Conservation (phyloP, 805 yeast genomes). For the Sugiyamaella lignohabitans region DNA sequence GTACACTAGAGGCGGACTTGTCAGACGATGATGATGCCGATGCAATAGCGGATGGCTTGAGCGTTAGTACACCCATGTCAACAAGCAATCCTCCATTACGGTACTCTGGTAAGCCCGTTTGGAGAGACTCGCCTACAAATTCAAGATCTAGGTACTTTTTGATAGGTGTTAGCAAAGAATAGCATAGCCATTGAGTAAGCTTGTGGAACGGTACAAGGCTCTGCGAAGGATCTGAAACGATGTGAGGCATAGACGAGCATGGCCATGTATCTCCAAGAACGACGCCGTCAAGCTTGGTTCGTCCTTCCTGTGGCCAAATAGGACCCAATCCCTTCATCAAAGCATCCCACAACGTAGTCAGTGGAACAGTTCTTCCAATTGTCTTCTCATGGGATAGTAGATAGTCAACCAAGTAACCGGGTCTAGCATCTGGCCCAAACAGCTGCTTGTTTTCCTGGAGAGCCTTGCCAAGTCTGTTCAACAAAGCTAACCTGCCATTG, state of each 20-base stretch:
- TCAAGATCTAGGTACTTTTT: slow-evolving; percentile 37
- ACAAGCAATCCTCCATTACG: slow-evolving; percentile 60
- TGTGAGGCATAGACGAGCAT: slow-evolving; percentile 24
- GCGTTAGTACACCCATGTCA: slow-evolving; percentile 45
- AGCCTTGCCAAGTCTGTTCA: slow-evolving; percentile 45
- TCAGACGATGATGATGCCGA: background rate
- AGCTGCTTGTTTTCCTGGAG: slow-evolving; percentile 34
- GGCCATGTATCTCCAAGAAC: slow-evolving; percentile 62
- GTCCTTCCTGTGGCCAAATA: slow-evolving; percentile 54
- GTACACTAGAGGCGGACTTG: slow-evolving; percentile 28
- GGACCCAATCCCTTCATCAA: slow-evolving; percentile 50
- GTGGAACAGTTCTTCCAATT: slow-evolving; percentile 30
- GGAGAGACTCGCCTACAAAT: slow-evolving; percentile 37
- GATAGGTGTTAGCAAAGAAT: slow-evolving; percentile 52
- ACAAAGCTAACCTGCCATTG: slow-evolving; percentile 45
- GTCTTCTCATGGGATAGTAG: slow-evolving; percentile 23
- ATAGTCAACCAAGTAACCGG: slow-evolving; percentile 49
- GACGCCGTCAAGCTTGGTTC: slow-evolving; percentile 44
- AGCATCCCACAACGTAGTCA: slow-evolving; percentile 47
- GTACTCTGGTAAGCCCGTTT: slow-evolving; percentile 56
- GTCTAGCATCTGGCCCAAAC: slow-evolving; percentile 45
- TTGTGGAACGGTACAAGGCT: slow-evolving; percentile 57
- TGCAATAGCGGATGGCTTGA: slow-evolving; percentile 38
- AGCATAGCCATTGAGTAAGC: slow-evolving; percentile 61
- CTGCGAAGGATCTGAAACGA: slow-evolving; percentile 32